Conservation (phyloP, 169 alveolate genomes). For the Miamiensis avidus region DNA sequence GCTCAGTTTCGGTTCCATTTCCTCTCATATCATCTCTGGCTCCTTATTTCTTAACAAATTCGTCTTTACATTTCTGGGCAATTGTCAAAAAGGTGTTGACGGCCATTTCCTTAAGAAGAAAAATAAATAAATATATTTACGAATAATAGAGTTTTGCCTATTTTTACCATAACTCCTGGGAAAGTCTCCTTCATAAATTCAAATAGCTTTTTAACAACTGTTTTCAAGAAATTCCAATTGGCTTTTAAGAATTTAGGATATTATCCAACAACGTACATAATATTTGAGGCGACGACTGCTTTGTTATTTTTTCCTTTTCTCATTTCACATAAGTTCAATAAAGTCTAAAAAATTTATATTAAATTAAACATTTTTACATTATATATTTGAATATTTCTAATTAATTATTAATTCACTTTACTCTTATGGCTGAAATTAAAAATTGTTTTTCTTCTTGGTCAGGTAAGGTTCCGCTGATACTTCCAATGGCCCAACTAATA, state of each 20-base stretch:
- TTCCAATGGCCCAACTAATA: conserved; percentile 96
- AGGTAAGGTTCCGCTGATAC: conserved; percentile 96
- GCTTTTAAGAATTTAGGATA: conserved; percentile 97
- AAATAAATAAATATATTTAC: neutral
- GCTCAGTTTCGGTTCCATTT: conserved; percentile 67
- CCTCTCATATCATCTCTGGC: conserved; percentile 54
- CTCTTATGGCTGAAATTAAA: conserved; percentile 92
- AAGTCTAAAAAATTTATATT: conserved; percentile 52
- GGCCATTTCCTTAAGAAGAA: conserved; percentile 95
- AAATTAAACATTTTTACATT: neutral
- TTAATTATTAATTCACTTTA: neutral
- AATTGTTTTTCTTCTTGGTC: conserved; percentile 94
- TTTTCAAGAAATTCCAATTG: conserved; percentile 97
- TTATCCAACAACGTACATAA: conserved; percentile 99
- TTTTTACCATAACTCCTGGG: conserved; percentile 92
- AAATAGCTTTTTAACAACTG: conserved; percentile 97
- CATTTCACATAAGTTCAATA: conserved; percentile 95
- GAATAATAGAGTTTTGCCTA: neutral
- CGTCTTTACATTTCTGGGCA: conserved; percentile 90
- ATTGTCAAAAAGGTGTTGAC: conserved; percentile 96
- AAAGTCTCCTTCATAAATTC: conserved; percentile 99
- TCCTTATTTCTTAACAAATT: conserved; percentile 79
- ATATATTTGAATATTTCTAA: neutral
- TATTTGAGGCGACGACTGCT: conserved; percentile 96
- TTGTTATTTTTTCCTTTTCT: conserved; percentile 97